Percentiles rank a stretch among this genome's conserved stretches.
Evolutionary conservation across 441 rosid species (phyloP).

Genomic region (Pelargonium fulgidum): DNA sequence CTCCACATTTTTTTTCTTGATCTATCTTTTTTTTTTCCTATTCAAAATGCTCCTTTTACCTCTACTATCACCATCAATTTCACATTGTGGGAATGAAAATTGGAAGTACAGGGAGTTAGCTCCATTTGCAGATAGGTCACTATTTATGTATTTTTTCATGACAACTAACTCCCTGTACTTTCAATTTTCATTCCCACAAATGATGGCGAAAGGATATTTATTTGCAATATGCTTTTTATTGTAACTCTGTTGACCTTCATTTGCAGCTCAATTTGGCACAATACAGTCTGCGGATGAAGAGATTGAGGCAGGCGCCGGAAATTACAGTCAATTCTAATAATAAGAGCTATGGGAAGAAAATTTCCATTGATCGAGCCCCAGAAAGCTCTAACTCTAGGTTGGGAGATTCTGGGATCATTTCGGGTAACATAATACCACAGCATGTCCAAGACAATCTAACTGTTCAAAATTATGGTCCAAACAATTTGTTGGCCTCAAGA

Average conservation of each 20-base stretch:
- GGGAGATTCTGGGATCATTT: constrained; percentile 41
- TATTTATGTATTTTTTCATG: too few species aligned
- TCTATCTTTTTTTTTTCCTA: too few species aligned
- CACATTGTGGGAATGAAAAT: too few species aligned
- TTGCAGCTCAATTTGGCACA: constrained; percentile 69
- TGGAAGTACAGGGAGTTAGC: too few species aligned
- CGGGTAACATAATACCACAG: constrained; percentile 47
- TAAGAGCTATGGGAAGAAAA: constrained; percentile 71
- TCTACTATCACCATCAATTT: too few species aligned
- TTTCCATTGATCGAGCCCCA: constrained; percentile 60
- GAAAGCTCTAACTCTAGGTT: constrained; percentile 55
- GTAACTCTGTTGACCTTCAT: constrained; percentile 22
- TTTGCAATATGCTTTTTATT: not conserved
- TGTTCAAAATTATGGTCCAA: constrained; percentile 48
- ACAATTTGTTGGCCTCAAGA: constrained; percentile 39
- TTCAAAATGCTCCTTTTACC: too few species aligned
- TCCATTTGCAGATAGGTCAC: too few species aligned
- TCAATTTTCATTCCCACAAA: too few species aligned
- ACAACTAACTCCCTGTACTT: too few species aligned
- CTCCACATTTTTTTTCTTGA: not conserved
- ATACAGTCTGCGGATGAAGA: constrained; percentile 56
- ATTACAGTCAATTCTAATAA: constrained; percentile 50
- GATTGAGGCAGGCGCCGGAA: constrained; percentile 64
- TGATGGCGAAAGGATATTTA: not conserved
- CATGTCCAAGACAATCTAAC: constrained; percentile 48